Evolutionary conservation across 768 basidiomycete species (phyloP).

Genomic region (Rhizopogon rudus): DNA sequence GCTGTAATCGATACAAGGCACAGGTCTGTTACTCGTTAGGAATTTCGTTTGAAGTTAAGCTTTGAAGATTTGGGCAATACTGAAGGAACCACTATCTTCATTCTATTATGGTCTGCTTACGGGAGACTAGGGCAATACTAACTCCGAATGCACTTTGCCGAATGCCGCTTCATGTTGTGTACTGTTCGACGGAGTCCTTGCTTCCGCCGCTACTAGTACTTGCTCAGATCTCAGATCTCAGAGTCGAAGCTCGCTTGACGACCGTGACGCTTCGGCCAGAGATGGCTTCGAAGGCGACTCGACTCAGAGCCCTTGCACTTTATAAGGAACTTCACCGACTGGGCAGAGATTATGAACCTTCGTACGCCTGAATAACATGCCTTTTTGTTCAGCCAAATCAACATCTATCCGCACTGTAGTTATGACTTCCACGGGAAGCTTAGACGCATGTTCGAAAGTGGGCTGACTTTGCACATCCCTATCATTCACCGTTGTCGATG

Average conservation of each 20-base stretch:
- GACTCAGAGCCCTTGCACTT: constrained; percentile 61
- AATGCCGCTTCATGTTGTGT: too few species aligned
- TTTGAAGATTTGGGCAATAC: too few species aligned
- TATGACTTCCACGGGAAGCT: constrained; percentile 77
- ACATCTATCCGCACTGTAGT: constrained; percentile 30
- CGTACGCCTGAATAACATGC: constrained; percentile 40
- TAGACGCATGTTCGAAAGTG: constrained; percentile 70
- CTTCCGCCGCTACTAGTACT: too few species aligned
- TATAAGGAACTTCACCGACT: constrained; percentile 83
- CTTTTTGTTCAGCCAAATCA: constrained; percentile 4
- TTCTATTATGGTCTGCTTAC: too few species aligned
- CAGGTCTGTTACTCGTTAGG: too few species aligned
- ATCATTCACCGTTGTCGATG: background rate
- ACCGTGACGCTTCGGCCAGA: background rate
- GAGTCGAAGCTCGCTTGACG: background rate
- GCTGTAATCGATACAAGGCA: too few species aligned
- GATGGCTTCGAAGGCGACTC: constrained; percentile 49
- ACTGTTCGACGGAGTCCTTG: too few species aligned
- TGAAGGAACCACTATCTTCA: too few species aligned
- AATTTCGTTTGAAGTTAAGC: too few species aligned
- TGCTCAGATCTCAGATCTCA: too few species aligned
- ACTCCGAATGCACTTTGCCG: too few species aligned
- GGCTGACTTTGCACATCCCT: constrained; percentile 14
- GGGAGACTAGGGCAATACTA: too few species aligned
- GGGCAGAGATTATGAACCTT: constrained; percentile 78